Base-by-base conservation (phyloP, 441 rosid genomes). In the Gossypium schwendimanii region DNA sequence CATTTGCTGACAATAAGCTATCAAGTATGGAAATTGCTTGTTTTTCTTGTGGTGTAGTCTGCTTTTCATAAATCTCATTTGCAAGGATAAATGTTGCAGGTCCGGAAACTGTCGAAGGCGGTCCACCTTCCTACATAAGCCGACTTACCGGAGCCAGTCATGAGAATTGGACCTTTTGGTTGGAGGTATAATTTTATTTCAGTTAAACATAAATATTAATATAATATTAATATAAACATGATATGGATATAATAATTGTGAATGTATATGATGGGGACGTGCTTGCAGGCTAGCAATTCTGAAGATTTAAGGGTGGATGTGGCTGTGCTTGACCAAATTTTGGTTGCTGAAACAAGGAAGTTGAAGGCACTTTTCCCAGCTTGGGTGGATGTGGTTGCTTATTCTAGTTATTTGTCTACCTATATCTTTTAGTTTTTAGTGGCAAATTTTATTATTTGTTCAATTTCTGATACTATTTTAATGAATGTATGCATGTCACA, bases 161-260 rank as follows among this genome's bases (percentile, higher is more conserved):
- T 14, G 92, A 89, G 79, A 95, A 85, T 59, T 96, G 98, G 99
- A 86, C 75, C 53, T 96, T 96, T 82, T 93, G 99, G 99, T 75
- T 95, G 68, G 96, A 95, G 87, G 97, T 93, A 83, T 77, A 47
- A 20, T 8, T 63, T 76, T 47, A 7, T 28, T 15, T 67, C 10
- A 0, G 0, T 24, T 14, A 28, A n/a, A 59, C 44, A 8, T 8
- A 8, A 8, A 39, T 10, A 39, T 36, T 36, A 36, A 36, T 36
- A 9, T 36, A 36, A 36, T 36, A 36, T 36, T 36, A 36, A 36
- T 36, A 36, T 36, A 36, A 36, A 36, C 41, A 36, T 36, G 41
- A 36, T 36, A 36, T 7, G 41, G 41, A 36, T 36, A 36, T 8
- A 36, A 36, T 36, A 36, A 36, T 36, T 36, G 10, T 39, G 44